Evolutionary conservation across 805 yeast species (phyloP).

Genomic region (Candida odintsovae): DNA sequence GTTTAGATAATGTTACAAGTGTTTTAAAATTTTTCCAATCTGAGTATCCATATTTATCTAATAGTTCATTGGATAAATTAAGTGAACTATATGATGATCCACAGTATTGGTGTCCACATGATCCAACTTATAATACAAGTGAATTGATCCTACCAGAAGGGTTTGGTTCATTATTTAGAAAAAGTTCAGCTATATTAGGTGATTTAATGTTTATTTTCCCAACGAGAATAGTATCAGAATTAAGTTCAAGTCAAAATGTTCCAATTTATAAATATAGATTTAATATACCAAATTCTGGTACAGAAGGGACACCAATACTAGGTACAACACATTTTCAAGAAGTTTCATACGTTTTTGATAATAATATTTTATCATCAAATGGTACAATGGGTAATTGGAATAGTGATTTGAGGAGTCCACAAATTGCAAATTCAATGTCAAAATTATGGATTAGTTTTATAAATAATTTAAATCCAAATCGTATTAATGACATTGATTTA

Average conservation of each 20-base stretch:
- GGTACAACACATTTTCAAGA: slow-evolving; percentile 6
- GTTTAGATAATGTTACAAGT: slow-evolving; percentile 3
- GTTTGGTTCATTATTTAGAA: too few species aligned
- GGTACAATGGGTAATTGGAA: slow-evolving; percentile 1
- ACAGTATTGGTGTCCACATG: slow-evolving; percentile 1
- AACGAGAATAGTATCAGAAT: too few species aligned
- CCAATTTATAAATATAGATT: slow-evolving; percentile 7
- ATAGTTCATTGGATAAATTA: too few species aligned
- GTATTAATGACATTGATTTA: too few species aligned
- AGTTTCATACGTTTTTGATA: slow-evolving; percentile 8
- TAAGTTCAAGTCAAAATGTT: too few species aligned
- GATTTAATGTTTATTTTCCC: too few species aligned
- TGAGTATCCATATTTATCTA: too few species aligned
- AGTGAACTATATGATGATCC: too few species aligned
- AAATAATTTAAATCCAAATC: slow-evolving; percentile 36
- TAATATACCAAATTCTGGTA: slow-evolving; percentile 6
- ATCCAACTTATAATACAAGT: slow-evolving; percentile 11
- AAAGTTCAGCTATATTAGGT: too few species aligned
- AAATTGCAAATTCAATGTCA: slow-evolving; percentile 2
- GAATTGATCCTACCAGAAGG: too few species aligned
- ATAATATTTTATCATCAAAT: not conserved
- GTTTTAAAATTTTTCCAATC: too few species aligned
- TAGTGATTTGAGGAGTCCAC: not conserved
- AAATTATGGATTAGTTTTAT: slow-evolving; percentile 5
- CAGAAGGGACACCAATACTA: not conserved